Conservation (phyloP, 306 rosid genomes). For the Medicago lupulina region DNA sequence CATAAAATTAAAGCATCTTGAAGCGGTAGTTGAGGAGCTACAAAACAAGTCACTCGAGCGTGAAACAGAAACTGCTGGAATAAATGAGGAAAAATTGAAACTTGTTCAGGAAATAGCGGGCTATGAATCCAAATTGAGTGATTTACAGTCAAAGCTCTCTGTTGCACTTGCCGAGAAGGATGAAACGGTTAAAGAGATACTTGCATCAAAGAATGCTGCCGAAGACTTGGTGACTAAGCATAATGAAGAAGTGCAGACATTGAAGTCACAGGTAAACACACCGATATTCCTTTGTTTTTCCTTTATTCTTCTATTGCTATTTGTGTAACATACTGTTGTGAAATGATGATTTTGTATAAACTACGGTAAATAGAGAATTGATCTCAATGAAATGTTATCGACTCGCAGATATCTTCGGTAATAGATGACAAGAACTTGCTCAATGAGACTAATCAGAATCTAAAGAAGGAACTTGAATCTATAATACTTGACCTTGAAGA, state of each 20-base stretch:
- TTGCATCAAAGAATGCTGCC: slow-evolving; percentile 49
- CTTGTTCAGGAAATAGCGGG: slow-evolving; percentile 64
- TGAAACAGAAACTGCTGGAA: slow-evolving; percentile 65
- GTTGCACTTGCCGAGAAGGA: slow-evolving; percentile 64
- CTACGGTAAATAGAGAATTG: slow-evolving; percentile 1
- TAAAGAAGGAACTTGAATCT: slow-evolving; percentile 76
- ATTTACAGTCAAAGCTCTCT: slow-evolving; percentile 59
- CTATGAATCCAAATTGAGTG: slow-evolving; percentile 64
- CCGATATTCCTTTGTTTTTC: background rate
- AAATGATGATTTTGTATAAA: slow-evolving; percentile 16
- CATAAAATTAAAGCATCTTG: slow-evolving; percentile 67
- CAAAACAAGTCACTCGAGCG: slow-evolving; percentile 60
- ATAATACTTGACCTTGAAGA: slow-evolving; percentile 69
- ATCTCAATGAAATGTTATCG: slow-evolving; percentile 38
- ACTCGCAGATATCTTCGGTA: slow-evolving; percentile 72
- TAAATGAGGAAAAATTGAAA: slow-evolving; percentile 64
- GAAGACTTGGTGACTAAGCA: slow-evolving; percentile 66
- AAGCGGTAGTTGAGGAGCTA: slow-evolving; percentile 64
- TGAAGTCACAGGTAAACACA: slow-evolving; percentile 76
- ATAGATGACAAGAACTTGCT: slow-evolving; percentile 81
- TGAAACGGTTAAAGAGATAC: slow-evolving; percentile 59
- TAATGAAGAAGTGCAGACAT: slow-evolving; percentile 64
- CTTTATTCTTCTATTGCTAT: slow-evolving; percentile 18
- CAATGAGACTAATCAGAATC: slow-evolving; percentile 67
- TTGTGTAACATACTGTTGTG: slow-evolving; percentile 5